These are phyloP conservation scores for Allium sativum DNA, from an alignment of 106 monocot genomes.

Conservation along the genomic window DNA sequence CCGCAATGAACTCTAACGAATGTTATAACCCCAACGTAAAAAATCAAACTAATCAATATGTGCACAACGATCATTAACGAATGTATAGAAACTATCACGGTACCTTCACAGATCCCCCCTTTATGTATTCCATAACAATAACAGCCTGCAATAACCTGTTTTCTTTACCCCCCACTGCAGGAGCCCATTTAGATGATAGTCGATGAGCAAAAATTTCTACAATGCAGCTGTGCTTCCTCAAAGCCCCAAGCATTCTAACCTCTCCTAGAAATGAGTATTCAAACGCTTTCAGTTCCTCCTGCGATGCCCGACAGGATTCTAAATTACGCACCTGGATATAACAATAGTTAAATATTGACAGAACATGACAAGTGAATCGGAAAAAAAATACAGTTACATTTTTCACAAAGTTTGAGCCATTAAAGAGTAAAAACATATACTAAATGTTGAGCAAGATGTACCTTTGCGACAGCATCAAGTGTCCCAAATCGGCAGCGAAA, in stretches of 20 bases:
- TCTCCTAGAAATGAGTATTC: constrained; percentile 73
- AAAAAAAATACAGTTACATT: too few relatives aligned
- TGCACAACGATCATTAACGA: neutral
- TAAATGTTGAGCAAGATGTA: constrained; percentile 3
- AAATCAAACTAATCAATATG: too few relatives aligned
- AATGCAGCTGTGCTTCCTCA: constrained; percentile 73
- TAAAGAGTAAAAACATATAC: too few relatives aligned
- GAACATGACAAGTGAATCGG: too few relatives aligned
- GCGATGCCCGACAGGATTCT: constrained; percentile 30
- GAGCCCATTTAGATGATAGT: constrained; percentile 70
- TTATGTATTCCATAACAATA: constrained; percentile 84
- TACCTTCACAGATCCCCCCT: constrained; percentile 90
- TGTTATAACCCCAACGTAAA: too few relatives aligned
- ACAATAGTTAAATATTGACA: neutral
- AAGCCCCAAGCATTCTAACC: constrained; percentile 77
- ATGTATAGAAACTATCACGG: neutral
- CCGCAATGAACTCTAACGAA: too few relatives aligned
- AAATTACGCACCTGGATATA: constrained; percentile 48
- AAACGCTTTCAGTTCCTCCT: constrained; percentile 58
- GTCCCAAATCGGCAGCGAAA: constrained; percentile 57
- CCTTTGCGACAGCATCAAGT: constrained; percentile 84
- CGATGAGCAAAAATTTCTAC: constrained; percentile 94
- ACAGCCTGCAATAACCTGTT: constrained; percentile 54
- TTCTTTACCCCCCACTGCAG: constrained; percentile 28
- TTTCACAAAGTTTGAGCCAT: too few relatives aligned